phyloP scores from a whole-genome alignment of 768 basidiomycete genomes.

The Lentinula boryana region DNA sequence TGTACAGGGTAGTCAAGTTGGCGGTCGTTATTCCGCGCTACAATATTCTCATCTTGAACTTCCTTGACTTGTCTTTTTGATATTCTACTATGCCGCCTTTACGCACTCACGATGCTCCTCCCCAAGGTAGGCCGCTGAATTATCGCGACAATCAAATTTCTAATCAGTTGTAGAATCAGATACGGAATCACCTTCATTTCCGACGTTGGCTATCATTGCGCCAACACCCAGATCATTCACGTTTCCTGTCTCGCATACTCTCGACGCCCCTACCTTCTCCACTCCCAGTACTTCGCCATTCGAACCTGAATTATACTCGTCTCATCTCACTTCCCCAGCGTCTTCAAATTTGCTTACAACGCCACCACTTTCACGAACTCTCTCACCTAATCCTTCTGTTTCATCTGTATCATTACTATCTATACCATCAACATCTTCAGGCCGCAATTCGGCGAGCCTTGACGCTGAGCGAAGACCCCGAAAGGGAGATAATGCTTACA shows the following conservation, averaged over 20 bases:
- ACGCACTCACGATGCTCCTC: neutral
- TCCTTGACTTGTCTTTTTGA: neutral
- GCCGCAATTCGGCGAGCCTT: constrained; percentile 42
- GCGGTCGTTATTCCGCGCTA: neutral
- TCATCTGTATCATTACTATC: constrained; percentile 28
- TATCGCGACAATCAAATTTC: neutral
- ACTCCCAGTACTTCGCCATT: constrained; percentile 64
- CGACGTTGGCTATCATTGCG: constrained; percentile 40
- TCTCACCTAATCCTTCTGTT: constrained; percentile 37
- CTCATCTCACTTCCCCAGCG: constrained; percentile 29
- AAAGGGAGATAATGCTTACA: constrained; percentile 77
- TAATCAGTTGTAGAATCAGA: neutral
- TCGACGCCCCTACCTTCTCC: constrained; percentile 60
- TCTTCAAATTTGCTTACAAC: constrained; percentile 14
- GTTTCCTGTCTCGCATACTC: constrained; percentile 55
- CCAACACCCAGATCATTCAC: constrained; percentile 68
- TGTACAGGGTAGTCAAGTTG: neutral
- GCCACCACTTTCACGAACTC: constrained; percentile 28
- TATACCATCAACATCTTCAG: constrained; percentile 33
- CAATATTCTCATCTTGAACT: neutral
- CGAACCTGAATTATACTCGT: constrained; percentile 57
- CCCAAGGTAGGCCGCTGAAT: neutral
- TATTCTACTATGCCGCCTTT: neutral
- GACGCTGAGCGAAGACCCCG: constrained; percentile 51
- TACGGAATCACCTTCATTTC: neutral